Base-by-base conservation (phyloP, 176 grass and related monocot genomes). In the Triticum monococcum region DNA sequence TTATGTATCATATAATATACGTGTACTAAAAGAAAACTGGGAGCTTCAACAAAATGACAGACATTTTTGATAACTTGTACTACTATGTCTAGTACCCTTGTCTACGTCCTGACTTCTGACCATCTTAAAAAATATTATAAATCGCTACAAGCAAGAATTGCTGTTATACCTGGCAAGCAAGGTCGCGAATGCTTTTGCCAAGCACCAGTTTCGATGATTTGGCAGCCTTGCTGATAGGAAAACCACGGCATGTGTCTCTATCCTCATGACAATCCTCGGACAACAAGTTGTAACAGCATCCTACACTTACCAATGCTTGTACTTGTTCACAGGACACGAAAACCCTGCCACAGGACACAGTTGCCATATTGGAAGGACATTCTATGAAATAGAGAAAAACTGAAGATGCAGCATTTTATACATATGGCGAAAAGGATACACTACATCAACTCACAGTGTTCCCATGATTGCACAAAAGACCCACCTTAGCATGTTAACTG, bases 401-500 rank as follows among this genome's bases (percentile, higher is more conserved):
- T 77, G 46, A 83, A 81, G 30, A 59, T 75, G 40, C 54, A 77
- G 26, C 6, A 43, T 31, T 74, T 73, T 78, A 17, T 30, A 9
- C 48, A 32, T 60, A 54, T 84, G 59, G 67, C 59, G 17, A 64
- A 77, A 67, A 54, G 3, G 81, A 13, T 26, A 17, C 4, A 23
- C 23, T 80, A 52, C 14, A 70, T 62, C 18, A 67, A 68, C 45
- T 74, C 72, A 87, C 17, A 1, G 7, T 43, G 38, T 64, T 85
- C 54, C 57, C 48, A 81, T 75, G 41, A 83, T 35, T 77, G 25
- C 28, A 75, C 61, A 68, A 46, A 35, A 66, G 32, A 89, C 32
- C 64, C 83, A 99, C 97, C 94, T 99, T 87, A 99, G 87, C 97
- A 99, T 99, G 84, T 96, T 94, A 71, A 94, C 94, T 85, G 92